These are phyloP conservation scores for Claviceps fusiformis DNA, from an alignment of 2,329 filamentous ascomycete species.

Conservation along the genomic window DNA sequence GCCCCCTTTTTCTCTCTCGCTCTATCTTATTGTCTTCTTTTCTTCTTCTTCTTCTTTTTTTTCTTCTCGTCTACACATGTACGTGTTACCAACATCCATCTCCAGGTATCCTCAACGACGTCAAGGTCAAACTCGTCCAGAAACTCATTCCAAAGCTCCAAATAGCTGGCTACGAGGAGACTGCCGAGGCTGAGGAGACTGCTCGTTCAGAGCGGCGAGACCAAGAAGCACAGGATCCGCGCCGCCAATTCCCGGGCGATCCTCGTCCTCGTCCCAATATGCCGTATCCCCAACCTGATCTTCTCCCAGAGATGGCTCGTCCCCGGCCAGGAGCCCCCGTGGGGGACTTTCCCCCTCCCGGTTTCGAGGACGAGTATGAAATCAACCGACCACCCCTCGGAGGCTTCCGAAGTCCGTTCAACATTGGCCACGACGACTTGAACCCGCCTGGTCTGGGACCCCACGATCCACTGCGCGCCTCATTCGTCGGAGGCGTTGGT, in stretches of 20 bases:
- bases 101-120: conserved; percentile 50
- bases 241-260: conserved; percentile 21
- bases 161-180: conserved; percentile 66
- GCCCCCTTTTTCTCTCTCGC: too few relatives aligned
- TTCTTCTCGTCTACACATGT: too few relatives aligned
- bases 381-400: conserved; percentile 50
- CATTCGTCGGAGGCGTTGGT: conserved; percentile 49
- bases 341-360: conserved; percentile 70
- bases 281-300: conserved; percentile 53
- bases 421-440: conserved; percentile 74
- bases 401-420: conserved; percentile 40
- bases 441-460: conserved; percentile 79
- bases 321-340: conserved; percentile 53
- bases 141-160: conserved; percentile 65
- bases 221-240: conserved; percentile 24
- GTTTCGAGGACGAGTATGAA: conserved; percentile 87
- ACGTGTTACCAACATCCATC: neutral
- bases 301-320: conserved; percentile 42
- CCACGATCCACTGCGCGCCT: conserved; percentile 62
- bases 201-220: conserved; percentile 26
- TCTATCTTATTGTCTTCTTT: too few relatives aligned
- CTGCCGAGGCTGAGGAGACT: conserved; percentile 27
- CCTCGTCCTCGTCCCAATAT: conserved; percentile 42
- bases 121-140: conserved; percentile 73
- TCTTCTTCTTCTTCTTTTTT: too few relatives aligned